Conservation (phyloP, 225 moss, liverwort and hornwort genomes). For the Takakia lepidozioides region DNA sequence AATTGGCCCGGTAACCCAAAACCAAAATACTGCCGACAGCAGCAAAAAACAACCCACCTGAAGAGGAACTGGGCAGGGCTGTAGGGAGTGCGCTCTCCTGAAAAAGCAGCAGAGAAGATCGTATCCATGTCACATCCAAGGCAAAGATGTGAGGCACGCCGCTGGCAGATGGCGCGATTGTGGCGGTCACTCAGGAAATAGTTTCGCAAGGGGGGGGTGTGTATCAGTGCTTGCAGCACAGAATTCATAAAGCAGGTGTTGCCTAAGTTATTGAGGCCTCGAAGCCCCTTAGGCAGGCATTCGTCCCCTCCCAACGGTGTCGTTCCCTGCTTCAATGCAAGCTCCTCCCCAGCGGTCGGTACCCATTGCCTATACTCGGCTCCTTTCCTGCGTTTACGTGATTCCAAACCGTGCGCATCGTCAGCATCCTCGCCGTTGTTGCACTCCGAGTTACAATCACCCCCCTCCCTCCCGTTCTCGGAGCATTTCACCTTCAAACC, state of each 20-base stretch:
- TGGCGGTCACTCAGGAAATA: constrained; percentile 92
- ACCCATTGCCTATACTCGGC: constrained; percentile 69
- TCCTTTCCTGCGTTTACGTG: constrained; percentile 60
- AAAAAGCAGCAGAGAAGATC: constrained; percentile 86
- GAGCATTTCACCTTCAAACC: constrained; percentile 12
- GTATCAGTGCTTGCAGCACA: constrained; percentile 82
- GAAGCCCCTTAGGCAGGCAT: constrained; percentile 61
- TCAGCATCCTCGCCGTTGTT: constrained; percentile 19
- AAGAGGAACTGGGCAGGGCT: constrained; percentile 89
- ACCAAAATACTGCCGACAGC: too few relatives aligned
- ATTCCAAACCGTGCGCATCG: constrained; percentile 21
- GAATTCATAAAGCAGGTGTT: constrained; percentile 98
- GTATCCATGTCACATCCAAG: constrained; percentile 96
- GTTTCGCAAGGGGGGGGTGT: constrained; percentile 81
- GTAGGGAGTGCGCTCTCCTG: constrained; percentile 82
- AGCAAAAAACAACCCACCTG: too few relatives aligned
- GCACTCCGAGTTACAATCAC: background rate
- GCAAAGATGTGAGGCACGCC: constrained; percentile 75
- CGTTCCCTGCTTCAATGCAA: constrained; percentile 62
- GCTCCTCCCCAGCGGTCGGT: constrained; percentile 51
- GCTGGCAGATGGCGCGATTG: constrained; percentile 71
- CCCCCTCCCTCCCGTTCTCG: constrained; percentile 10
- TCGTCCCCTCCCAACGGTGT: constrained; percentile 53
- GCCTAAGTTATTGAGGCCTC: constrained; percentile 82
- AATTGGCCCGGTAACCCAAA: too few relatives aligned